These are phyloP conservation scores for Paramarasmius palmivorus DNA, from an alignment of 1,284 basidiomycete species.

Conservation along the genomic window DNA sequence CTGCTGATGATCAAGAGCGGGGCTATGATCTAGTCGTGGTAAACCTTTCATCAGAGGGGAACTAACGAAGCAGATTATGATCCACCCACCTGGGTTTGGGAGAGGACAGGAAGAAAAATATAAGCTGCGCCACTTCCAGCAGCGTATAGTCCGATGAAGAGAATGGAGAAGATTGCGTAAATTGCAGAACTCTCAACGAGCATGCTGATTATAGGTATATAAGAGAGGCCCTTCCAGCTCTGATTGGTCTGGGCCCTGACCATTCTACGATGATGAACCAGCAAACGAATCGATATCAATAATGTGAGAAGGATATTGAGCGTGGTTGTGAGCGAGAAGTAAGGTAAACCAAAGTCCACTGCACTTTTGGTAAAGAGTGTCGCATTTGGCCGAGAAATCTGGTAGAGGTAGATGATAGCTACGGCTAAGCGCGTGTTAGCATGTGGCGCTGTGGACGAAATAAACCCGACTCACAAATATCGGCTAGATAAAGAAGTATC, in stretches of 20 bases:
- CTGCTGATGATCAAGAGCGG: conserved; percentile 18
- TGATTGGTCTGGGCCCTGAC: too few species aligned
- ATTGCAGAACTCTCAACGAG: conserved; percentile 32
- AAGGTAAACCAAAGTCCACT: conserved; percentile 24
- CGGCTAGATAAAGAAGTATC: conserved; percentile 15
- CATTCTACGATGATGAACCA: conserved; percentile 28
- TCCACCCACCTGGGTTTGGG: conserved; percentile 17
- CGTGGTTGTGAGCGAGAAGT: too few species aligned
- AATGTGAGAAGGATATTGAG: conserved; percentile 38
- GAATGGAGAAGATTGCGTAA: conserved; percentile 27
- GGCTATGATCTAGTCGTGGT: conserved; percentile 16
- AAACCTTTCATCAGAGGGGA: neutral
- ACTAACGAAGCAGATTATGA: conserved; percentile 3
- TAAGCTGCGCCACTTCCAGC: conserved; percentile 21
- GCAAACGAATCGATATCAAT: conserved; percentile 35
- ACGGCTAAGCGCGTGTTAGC: too few species aligned
- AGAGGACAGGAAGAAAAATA: conserved; percentile 26
- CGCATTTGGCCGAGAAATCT: conserved; percentile 18
- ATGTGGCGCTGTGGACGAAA: too few species aligned
- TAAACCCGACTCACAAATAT: too few species aligned
- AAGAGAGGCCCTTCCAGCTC: too few species aligned
- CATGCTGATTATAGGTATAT: conserved; percentile 29
- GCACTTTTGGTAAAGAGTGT: conserved; percentile 21
- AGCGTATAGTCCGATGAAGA: conserved; percentile 30
- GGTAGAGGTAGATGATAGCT: conserved; percentile 22